Percentiles rank a stretch among this genome's conserved stretches.
Evolutionary conservation across 768 basidiomycete species (phyloP).

Genomic region (Tricholoma furcatifolium): DNA sequence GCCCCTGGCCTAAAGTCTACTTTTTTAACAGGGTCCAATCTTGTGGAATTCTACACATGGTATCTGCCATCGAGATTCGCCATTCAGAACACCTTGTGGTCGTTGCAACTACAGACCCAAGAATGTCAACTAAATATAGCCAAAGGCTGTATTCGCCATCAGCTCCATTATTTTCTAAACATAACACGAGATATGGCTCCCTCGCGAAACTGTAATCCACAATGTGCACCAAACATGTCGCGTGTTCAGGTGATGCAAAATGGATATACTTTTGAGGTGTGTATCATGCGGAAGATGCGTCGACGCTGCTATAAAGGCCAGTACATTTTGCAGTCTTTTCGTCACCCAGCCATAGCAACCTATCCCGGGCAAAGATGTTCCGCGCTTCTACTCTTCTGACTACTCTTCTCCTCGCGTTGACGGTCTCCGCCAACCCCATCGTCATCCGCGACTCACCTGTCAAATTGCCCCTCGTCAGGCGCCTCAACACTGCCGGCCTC

Average conservation of each 20-base stretch:
- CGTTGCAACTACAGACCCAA: neutral
- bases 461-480: constrained; percentile 49
- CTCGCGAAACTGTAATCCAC: too few species aligned
- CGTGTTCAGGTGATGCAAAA: neutral
- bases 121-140: neutral
- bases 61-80: neutral
- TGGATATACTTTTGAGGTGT: neutral
- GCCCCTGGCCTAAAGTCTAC: too few species aligned
- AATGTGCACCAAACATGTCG: neutral
- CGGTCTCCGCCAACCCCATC: constrained; percentile 43
- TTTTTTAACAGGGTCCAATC: neutral
- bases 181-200: too few species aligned
- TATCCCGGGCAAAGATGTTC: constrained; percentile 29
- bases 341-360: neutral
- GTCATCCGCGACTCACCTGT: constrained; percentile 37
- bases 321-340: too few species aligned
- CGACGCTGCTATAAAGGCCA: neutral
- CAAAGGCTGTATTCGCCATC: neutral
- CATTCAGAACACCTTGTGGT: neutral
- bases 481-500: constrained; percentile 47
- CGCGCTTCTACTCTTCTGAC: constrained; percentile 36
- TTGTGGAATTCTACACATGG: neutral
- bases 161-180: neutral
- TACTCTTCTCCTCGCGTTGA: constrained; percentile 43
- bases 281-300: neutral